Base-by-base conservation (phyloP, 495 filamentous ascomycete species). In the Penicillium coffeae region DNA sequence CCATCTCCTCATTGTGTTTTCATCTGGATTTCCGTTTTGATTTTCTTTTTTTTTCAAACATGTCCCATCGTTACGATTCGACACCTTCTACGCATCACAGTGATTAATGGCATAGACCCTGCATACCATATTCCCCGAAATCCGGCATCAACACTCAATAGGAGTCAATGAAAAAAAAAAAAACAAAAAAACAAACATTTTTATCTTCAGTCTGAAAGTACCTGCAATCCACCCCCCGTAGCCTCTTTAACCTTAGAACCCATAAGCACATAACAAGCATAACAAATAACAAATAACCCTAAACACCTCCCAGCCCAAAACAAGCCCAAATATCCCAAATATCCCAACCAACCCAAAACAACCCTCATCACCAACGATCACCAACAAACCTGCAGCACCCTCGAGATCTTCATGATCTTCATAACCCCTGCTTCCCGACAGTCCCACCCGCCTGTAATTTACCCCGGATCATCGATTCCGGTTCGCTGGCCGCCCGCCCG, bases 391-490 rank as follows among this genome's bases (percentile, higher is more conserved):
- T 30, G 4, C 25, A 30, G 25, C 5, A 5, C 10, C 25, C 25
- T 5, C 10, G 25, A 30, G 25, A 10, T 10, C 5, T 5, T 30
- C 35, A 37, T 37, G 35, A 37, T 37, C 35, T 18, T n/a, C 35
- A 37, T 14, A 6, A 18, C 35, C 35, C n/a, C n/a, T n/a, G n/a
- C n/a, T n/a, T n/a, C n/a, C n/a, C n/a, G n/a, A n/a, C n/a, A n/a
- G n/a, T n/a, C n/a, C 20, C 14, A 38, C 34, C 42, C 42, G 34
- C 27, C 25, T 4, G 13, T n/a, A 30, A 14, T 19, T 48, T 48
- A 47, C 45, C 45, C 45, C 45, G 45, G 45, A 48, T 48, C 37
- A 48, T 21, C 45, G 13, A 48, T 5, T 38, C 20, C 33, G 44
- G 35, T 47, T 37, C 44, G 32, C 44, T 33, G 30, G 15, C 22